Base-by-base conservation (phyloP, 108 stramenopile genomes). In the Parmales sp. region DNA sequence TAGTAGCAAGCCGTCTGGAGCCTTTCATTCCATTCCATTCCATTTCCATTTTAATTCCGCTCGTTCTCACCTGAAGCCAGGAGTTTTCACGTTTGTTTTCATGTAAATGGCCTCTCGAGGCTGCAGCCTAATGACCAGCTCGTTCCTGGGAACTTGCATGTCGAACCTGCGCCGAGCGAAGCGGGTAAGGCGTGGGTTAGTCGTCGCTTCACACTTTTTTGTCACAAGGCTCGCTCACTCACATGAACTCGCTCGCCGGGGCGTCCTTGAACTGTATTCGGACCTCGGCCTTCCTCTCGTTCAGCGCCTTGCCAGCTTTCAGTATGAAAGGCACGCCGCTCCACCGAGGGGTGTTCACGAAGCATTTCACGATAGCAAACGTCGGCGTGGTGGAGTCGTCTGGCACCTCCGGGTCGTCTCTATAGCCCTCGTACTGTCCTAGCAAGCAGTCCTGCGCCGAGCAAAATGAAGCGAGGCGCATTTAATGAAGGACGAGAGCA, bases 301-400 rank as follows among this genome's bases (percentile, higher is more conserved):
- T 86, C 39, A 97, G 74, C 0, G 95, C 95, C 70, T 99, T 99
- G 20, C 98, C 98, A 0, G 95, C 95, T 76, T 95, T 96, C 63
- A 99, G 74, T 49, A 99, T 92, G 72, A 97, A 88, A 9, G 98
- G 98, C 11, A 99, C 98, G 37, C 95, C 96, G 13, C 84, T 77
- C 98, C 98, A 99, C 20, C 96, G 83, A 26, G 85, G 92, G 70
- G 90, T 99, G 72, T 95, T 86, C 72, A 99, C 86, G 73, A 69
- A 79, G 67, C 92, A 75, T 36, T 82, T 80, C 37, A 93, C 76
- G 0, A 79, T 76, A n/a, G 89, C 90, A 77, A 92, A 98, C 16
- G 98, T 98, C 8, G 95, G 93, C 13, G 85, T 85, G 70, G 86
- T 92, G 49, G 88, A 88, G 66, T 81, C 89, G 73, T 88, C 90